Conservation (phyloP, 2,329 filamentous ascomycete species). For the Plectosphaerella cucumerina region DNA sequence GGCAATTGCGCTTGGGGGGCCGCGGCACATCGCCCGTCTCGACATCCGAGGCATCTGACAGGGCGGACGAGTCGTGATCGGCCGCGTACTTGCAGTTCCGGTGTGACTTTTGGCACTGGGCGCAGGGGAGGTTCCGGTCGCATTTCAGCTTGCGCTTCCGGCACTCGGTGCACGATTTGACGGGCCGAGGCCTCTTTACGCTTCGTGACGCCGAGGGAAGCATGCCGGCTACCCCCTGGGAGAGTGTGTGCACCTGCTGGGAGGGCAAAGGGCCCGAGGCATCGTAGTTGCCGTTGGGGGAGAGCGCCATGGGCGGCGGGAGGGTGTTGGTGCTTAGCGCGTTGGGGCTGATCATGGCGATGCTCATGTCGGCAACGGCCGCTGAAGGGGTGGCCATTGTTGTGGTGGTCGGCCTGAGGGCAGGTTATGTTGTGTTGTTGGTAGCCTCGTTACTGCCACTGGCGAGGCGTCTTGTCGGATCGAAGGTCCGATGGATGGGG, state of each 20-base stretch:
- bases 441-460: too few relatives aligned
- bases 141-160: constrained; percentile 54
- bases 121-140: constrained; percentile 52
- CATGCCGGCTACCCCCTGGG: neutral
- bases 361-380: neutral
- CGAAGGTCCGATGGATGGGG: too few relatives aligned
- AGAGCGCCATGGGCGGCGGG: constrained; percentile 1
- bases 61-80: constrained; percentile 40
- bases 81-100: constrained; percentile 49
- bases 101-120: constrained; percentile 54
- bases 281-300: constrained; percentile 1
- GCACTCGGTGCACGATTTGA: constrained; percentile 54
- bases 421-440: too few relatives aligned
- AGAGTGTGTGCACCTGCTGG: neutral
- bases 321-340: neutral
- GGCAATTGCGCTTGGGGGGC: constrained; percentile 34
- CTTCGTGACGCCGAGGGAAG: constrained; percentile 26
- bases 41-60: constrained; percentile 45
- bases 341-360: neutral
- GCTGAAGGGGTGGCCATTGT: neutral
- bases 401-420: neutral
- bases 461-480: too few relatives aligned
- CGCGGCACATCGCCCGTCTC: constrained; percentile 28
- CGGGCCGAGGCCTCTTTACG: constrained; percentile 49
- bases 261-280: neutral